These are phyloP conservation scores for Penicillium thymicola DNA, from an alignment of 2,329 filamentous ascomycete species.

Conservation along the genomic window DNA sequence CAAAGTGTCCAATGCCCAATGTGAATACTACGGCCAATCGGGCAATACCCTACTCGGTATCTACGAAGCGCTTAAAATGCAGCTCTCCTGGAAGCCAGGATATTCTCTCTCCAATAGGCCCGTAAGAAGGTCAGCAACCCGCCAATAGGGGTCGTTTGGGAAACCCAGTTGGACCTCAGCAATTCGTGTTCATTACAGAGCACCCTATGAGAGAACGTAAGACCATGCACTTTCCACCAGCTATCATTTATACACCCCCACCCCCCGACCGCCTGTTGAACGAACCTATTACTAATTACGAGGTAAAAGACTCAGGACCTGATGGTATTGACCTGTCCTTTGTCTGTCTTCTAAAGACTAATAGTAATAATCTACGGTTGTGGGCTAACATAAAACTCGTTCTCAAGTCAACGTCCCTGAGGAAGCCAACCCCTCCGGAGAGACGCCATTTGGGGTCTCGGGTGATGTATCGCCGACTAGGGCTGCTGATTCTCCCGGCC, in stretches of 20 bases:
- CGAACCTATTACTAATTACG: not conserved
- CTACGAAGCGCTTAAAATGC: not conserved
- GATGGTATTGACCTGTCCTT: not conserved
- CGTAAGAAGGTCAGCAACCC: not conserved
- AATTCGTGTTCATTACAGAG: not conserved
- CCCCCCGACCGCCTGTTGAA: not conserved
- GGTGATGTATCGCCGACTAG: not conserved
- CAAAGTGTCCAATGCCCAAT: not conserved
- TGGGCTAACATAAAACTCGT: not conserved
- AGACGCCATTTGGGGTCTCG: not conserved
- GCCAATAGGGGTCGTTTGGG: not conserved
- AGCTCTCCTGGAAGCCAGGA: not conserved
- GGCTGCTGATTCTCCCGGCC: not conserved
- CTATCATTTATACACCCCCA: not conserved
- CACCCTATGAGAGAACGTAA: not conserved
- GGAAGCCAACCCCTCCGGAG: not conserved
- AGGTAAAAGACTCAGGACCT: not conserved
- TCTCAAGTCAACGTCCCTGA: not conserved
- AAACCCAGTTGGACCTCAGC: not conserved
- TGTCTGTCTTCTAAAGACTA: not conserved
- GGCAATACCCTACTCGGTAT: not conserved
- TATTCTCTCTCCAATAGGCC: not conserved
- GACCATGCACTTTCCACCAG: not conserved
- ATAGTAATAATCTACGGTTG: too few species aligned
- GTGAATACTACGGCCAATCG: not conserved